phyloP scores from a whole-genome alignment of 148 eudicot genomes.

The Cornus suecica region DNA sequence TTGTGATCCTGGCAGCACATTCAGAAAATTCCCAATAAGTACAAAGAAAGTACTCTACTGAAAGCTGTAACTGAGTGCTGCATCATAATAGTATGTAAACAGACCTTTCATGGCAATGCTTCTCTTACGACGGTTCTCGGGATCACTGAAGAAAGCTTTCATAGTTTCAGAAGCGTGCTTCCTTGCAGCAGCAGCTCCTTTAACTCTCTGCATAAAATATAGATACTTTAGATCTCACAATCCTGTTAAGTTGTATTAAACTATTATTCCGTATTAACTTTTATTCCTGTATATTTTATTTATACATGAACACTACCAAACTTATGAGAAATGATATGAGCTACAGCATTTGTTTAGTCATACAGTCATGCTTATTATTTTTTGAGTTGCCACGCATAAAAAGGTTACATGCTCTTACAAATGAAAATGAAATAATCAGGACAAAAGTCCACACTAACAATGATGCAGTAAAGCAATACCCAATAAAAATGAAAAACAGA shows the following conservation, averaged over 20 bases:
- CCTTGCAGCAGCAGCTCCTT: slow-evolving; percentile 72
- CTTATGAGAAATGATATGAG: neutral
- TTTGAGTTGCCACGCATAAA: neutral
- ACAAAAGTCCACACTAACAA: neutral
- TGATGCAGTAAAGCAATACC: neutral
- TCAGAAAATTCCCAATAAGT: neutral
- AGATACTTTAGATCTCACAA: neutral
- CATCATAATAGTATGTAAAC: neutral
- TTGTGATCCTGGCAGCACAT: neutral
- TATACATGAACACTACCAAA: neutral
- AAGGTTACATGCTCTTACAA: neutral
- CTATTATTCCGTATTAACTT: no score
- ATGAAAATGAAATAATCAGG: neutral
- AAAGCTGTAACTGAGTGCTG: neutral
- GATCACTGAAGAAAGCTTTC: slow-evolving; percentile 77
- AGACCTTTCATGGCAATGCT: slow-evolving; percentile 88
- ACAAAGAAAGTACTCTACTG: neutral
- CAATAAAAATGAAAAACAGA: neutral
- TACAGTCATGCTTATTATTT: neutral
- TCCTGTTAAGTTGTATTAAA: neutral
- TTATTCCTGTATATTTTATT: neutral
- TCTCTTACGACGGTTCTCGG: slow-evolving; percentile 87
- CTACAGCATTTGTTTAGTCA: neutral
- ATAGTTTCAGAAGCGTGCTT: slow-evolving; percentile 77
- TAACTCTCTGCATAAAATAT: slow-evolving; percentile 51